Percentiles rank a stretch among this genome's conserved stretches.
Conservation (phyloP, 345 rosid genomes). For the Eucalyptus marginata region DNA sequence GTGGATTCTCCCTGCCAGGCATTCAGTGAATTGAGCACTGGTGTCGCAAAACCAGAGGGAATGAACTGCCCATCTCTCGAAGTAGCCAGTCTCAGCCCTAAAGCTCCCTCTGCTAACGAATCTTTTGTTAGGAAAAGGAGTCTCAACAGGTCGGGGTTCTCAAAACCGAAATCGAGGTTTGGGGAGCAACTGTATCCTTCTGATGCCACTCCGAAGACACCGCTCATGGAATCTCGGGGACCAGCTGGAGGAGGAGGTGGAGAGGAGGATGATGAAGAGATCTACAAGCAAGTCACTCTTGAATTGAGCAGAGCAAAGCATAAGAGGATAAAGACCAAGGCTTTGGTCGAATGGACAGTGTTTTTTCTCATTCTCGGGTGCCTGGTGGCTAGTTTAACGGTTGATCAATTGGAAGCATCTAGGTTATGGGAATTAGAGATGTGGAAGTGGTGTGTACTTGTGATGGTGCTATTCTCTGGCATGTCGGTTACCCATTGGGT, state of each 20-base stretch:
- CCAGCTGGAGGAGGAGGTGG: slow-evolving; percentile 32
- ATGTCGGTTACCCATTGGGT: slow-evolving; percentile 62
- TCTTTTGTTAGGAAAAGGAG: slow-evolving; percentile 31
- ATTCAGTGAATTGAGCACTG: neutral
- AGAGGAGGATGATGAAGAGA: slow-evolving; percentile 52
- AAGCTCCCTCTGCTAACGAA: slow-evolving; percentile 11
- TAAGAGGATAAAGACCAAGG: slow-evolving; percentile 10
- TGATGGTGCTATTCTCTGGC: slow-evolving; percentile 64
- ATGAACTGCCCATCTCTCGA: slow-evolving; percentile 34
- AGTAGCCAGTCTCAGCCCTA: slow-evolving; percentile 17
- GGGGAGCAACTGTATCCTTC: slow-evolving; percentile 35
- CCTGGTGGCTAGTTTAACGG: slow-evolving; percentile 52
- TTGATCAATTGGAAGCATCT: slow-evolving; percentile 10
- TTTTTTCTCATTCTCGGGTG: slow-evolving; percentile 20
- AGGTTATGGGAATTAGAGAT: slow-evolving; percentile 44
- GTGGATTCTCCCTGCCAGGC: neutral
- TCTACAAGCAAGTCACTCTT: slow-evolving; percentile 31
- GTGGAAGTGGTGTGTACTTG: slow-evolving; percentile 86
- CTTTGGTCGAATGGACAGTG: slow-evolving; percentile 34
- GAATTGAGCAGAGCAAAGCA: slow-evolving; percentile 27
- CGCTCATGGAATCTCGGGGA: slow-evolving; percentile 24
- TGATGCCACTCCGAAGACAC: slow-evolving; percentile 26
- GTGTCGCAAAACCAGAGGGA: slow-evolving; percentile 15
- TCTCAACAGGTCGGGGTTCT: slow-evolving; percentile 38
- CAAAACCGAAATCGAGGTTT: slow-evolving; percentile 77